These are phyloP conservation scores for Xylaria sp. DNA, from an alignment of 2,329 filamentous ascomycete genomes.

Conservation along the genomic window DNA sequence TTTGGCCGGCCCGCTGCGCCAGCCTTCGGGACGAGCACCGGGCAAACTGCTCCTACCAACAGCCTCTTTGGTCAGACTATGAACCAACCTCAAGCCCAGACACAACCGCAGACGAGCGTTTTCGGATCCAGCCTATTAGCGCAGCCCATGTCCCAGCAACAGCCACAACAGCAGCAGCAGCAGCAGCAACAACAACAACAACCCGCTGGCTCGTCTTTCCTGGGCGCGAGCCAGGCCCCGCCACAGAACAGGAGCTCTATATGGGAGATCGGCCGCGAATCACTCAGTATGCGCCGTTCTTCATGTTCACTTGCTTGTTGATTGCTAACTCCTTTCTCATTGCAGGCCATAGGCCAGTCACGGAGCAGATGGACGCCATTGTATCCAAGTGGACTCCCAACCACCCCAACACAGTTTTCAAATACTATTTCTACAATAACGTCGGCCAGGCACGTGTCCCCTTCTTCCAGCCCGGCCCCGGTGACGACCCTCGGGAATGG, in stretches of 20 bases:
- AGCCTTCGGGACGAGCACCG: constrained; percentile 42
- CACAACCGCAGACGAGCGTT: constrained; percentile 41
- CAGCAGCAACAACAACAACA: constrained; percentile 53
- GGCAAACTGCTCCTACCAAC: constrained; percentile 44
- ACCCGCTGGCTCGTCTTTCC: constrained; percentile 56
- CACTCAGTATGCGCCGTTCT: constrained; percentile 40
- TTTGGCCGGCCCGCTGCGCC: constrained; percentile 41
- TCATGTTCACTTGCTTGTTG: neutral
- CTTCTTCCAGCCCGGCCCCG: constrained; percentile 75
- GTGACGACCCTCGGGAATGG: constrained; percentile 82
- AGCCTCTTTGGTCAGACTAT: constrained; percentile 56
- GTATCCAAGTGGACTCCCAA: constrained; percentile 79
- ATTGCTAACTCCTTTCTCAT: constrained; percentile 31
- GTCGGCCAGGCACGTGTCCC: constrained; percentile 79
- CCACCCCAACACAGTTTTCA: constrained; percentile 76
- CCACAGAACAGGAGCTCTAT: constrained; percentile 42
- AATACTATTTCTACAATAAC: constrained; percentile 89
- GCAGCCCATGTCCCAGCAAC: constrained; percentile 53
- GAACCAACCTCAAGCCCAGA: constrained; percentile 53
- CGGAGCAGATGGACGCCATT: constrained; percentile 78
- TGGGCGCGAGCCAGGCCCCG: constrained; percentile 58
- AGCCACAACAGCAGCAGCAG: constrained; percentile 54
- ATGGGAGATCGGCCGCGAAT: constrained; percentile 50
- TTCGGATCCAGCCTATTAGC: constrained; percentile 50
- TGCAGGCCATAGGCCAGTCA: constrained; percentile 75